phyloP scores from a whole-genome alignment of 805 yeast genomes.

The Osmozyma mogii region DNA sequence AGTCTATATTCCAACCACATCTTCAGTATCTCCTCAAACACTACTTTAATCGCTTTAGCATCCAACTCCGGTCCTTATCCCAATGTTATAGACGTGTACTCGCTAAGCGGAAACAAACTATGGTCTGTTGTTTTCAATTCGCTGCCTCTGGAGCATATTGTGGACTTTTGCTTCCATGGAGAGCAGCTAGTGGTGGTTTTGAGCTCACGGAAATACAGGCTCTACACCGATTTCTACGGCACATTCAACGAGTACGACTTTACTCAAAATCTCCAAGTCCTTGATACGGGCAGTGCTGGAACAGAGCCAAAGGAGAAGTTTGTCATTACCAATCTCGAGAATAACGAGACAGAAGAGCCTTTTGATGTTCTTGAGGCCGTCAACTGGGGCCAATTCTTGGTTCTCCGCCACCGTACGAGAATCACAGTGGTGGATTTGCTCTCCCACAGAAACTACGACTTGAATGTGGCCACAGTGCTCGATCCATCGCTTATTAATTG shows the following conservation, averaged over 20 bases:
- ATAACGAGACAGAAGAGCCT: conserved; percentile 22
- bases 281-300: not conserved
- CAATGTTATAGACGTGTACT: conserved; percentile 29
- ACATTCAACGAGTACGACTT: conserved; percentile 48
- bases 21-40: conserved; percentile 43
- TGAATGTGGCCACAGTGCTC: conserved; percentile 21
- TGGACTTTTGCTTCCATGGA: conserved; percentile 40
- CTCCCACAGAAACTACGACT: conserved; percentile 30
- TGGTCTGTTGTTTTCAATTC: conserved; percentile 31
- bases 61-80: conserved; percentile 29
- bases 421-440: conserved; percentile 30
- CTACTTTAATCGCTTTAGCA: conserved; percentile 49
- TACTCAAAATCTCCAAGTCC: conserved; percentile 12
- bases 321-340: conserved; percentile 27
- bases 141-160: conserved; percentile 44
- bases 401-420: conserved; percentile 32
- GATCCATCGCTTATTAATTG: conserved; percentile 16
- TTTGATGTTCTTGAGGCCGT: conserved; percentile 16
- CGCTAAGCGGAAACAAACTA: conserved; percentile 26
- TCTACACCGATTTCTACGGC: conserved; percentile 59
- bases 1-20: conserved; percentile 29
- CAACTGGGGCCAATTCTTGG: conserved; percentile 38
- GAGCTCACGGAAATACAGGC: conserved; percentile 44
- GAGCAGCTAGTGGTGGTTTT: conserved; percentile 54
- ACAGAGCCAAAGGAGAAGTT: not conserved